Conservation (phyloP, 2,329 filamentous ascomycete genomes). For the Ilyonectria mors-panacis region DNA sequence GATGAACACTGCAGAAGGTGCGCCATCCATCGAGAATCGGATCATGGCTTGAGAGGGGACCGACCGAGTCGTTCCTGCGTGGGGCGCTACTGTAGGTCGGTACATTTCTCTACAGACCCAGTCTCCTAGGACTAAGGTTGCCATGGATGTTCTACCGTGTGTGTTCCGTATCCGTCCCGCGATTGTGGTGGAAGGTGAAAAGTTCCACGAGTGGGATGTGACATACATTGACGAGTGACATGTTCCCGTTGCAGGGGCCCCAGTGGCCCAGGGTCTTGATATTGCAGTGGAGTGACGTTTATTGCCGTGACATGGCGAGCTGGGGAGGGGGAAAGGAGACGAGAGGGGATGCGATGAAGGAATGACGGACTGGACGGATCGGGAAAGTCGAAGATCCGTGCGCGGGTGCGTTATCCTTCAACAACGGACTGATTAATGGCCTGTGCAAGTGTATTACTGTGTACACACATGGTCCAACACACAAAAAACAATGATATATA, state of each 20-base stretch:
- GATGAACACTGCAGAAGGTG: background rate
- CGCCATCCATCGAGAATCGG: slow-evolving; percentile 10
- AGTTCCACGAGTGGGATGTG: slow-evolving; percentile 26
- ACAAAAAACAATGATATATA: background rate
- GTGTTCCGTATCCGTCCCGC: background rate
- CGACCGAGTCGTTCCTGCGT: background rate
- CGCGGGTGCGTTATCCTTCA: background rate
- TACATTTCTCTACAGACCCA: background rate
- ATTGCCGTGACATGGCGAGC: background rate
- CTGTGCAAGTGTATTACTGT: background rate
- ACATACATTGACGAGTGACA: slow-evolving; percentile 2
- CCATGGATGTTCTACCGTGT: background rate
- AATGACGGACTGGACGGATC: slow-evolving; percentile 2
- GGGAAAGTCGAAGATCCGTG: slow-evolving; percentile 5
- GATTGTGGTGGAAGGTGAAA: background rate
- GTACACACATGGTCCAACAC: background rate
- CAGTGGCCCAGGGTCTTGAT: slow-evolving; percentile 9
- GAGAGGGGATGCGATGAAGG: background rate
- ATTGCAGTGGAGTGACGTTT: slow-evolving; percentile 29
- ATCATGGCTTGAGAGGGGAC: slow-evolving; percentile 15
- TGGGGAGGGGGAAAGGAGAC: background rate
- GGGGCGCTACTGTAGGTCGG: background rate
- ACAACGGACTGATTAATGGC: background rate
- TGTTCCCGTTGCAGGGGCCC: slow-evolving; percentile 15
- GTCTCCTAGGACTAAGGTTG: slow-evolving; percentile 4